Conservation (phyloP, 164 flowering plant genomes). For the Brasenia schreberi region DNA sequence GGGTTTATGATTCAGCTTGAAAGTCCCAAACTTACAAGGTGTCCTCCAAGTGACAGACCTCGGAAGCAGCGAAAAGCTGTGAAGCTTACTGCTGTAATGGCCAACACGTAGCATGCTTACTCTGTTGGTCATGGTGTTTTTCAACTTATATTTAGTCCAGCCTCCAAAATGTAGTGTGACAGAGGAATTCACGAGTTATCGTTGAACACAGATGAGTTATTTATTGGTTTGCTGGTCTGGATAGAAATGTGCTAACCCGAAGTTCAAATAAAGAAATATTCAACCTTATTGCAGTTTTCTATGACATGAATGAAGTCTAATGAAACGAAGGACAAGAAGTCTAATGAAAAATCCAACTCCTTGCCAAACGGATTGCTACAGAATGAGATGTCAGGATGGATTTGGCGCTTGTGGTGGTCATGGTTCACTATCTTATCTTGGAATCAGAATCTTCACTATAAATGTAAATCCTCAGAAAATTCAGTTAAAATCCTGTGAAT, state of each 20-base stretch:
- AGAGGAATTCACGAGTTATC: background rate
- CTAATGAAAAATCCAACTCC: too few relatives aligned
- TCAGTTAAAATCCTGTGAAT: too few relatives aligned
- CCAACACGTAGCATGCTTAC: background rate
- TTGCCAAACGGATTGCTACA: too few relatives aligned
- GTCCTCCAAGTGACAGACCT: slow-evolving; percentile 3
- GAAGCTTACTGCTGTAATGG: slow-evolving; percentile 18
- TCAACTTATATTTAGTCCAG: background rate
- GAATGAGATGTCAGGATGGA: too few relatives aligned
- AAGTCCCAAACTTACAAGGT: slow-evolving; percentile 22
- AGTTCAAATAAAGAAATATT: background rate
- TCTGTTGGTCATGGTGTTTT: background rate
- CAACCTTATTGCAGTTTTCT: background rate
- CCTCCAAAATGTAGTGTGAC: background rate
- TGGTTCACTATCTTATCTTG: too few relatives aligned
- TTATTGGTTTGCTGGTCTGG: background rate
- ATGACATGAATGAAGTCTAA: too few relatives aligned
- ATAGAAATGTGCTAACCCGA: background rate
- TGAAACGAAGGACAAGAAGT: too few relatives aligned
- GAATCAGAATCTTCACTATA: too few relatives aligned
- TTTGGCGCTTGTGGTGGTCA: too few relatives aligned
- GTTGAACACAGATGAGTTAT: background rate
- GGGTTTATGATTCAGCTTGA: slow-evolving; percentile 33
- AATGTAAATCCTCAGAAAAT: too few relatives aligned
- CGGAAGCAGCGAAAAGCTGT: slow-evolving; percentile 19